Percentiles rank a stretch among this genome's conserved stretches.
Conservation (phyloP, 2,329 filamentous ascomycete genomes). For the Esteya vermicola region DNA sequence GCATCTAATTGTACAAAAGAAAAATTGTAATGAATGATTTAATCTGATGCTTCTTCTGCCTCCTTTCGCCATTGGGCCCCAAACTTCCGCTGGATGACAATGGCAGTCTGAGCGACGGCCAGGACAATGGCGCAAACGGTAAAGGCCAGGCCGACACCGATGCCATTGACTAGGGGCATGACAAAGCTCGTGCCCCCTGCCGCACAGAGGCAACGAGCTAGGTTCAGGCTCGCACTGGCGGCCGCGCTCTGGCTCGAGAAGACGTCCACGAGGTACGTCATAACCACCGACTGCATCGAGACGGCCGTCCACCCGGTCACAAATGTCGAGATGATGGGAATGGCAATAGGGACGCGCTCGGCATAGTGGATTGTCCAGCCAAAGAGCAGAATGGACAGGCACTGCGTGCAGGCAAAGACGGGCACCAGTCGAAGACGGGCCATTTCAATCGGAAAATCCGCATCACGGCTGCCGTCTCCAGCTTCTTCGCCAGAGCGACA, state of each 20-base stretch:
- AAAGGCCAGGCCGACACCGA: conserved; percentile 47
- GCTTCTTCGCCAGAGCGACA: not conserved
- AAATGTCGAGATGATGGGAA: conserved; percentile 42
- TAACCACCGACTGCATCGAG: conserved; percentile 46
- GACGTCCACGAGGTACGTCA: conserved; percentile 48
- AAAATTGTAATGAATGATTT: no score
- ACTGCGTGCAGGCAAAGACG: conserved; percentile 28
- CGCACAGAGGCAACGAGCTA: conserved; percentile 46
- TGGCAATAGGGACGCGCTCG: conserved; percentile 27
- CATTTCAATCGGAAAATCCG: conserved; percentile 34
- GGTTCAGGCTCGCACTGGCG: conserved; percentile 48
- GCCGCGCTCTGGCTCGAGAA: conserved; percentile 39
- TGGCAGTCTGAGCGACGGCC: conserved; percentile 28
- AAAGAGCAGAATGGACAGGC: conserved; percentile 30
- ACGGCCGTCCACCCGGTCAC: conserved; percentile 43
- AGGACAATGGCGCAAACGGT: conserved; percentile 40
- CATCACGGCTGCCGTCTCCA: no score
- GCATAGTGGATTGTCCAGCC: conserved; percentile 39
- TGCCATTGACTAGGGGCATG: conserved; percentile 37
- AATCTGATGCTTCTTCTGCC: no score
- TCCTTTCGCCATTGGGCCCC: conserved; percentile 28
- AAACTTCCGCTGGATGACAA: conserved; percentile 35
- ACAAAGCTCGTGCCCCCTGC: conserved; percentile 45
- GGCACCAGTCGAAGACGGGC: conserved; percentile 35
- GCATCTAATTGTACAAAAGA: no score